A percentile compares a stretch with the other conserved stretches of the same genome.
Conservation (phyloP, 1,284 basidiomycete species). For the Athelia sp. region DNA sequence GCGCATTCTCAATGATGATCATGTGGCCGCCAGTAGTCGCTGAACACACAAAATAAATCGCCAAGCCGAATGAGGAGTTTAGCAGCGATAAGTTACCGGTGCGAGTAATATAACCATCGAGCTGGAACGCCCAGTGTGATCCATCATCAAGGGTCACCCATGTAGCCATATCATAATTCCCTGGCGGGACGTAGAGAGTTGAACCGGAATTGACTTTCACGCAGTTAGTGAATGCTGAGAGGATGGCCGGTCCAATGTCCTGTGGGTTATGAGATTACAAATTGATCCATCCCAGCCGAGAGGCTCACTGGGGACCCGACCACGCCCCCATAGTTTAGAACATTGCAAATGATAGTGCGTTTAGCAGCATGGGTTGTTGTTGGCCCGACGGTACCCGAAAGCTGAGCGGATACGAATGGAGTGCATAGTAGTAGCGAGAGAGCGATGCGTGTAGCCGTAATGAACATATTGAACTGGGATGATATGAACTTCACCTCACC, state of each 20-base stretch:
- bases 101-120: slow-evolving; percentile 27
- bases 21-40: slow-evolving; percentile 26
- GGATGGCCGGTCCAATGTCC: slow-evolving; percentile 30
- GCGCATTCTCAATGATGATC: slow-evolving; percentile 27
- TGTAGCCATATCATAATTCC: slow-evolving; percentile 26
- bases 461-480: too few relatives aligned
- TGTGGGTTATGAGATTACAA: background rate
- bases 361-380: slow-evolving; percentile 20
- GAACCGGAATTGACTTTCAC: slow-evolving; percentile 22
- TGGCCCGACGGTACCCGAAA: slow-evolving; percentile 24
- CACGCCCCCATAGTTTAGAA: slow-evolving; percentile 25
- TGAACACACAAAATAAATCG: slow-evolving; percentile 3
- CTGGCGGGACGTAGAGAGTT: slow-evolving; percentile 24
- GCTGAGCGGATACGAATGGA: slow-evolving; percentile 14
- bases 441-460: too few relatives aligned
- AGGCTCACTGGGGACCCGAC: slow-evolving; percentile 16
- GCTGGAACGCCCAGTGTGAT: slow-evolving; percentile 27
- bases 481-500: too few relatives aligned
- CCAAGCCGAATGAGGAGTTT: background rate
- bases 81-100: slow-evolving; percentile 11
- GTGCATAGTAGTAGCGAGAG: background rate
- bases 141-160: slow-evolving; percentile 25
- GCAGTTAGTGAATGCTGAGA: slow-evolving; percentile 25
- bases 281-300: background rate
- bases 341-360: slow-evolving; percentile 23